Evolutionary conservation across 2,329 filamentous ascomycete genomes (phyloP).

Genomic region (Fusarium robinianum): DNA sequence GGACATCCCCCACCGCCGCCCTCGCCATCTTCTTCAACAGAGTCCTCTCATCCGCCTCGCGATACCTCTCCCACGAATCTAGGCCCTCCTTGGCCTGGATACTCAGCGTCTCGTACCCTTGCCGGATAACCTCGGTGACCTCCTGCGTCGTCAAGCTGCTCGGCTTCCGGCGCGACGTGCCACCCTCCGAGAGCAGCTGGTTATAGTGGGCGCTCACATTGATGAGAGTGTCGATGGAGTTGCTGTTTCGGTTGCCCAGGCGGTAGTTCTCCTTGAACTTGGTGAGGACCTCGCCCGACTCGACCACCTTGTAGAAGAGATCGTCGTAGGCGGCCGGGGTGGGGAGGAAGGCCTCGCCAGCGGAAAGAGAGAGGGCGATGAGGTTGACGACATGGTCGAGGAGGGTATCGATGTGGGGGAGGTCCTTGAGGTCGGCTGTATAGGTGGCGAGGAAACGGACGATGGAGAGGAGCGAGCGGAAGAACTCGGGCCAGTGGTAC

Average conservation of each 20-base stretch:
- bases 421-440: conserved; percentile 71
- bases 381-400: conserved; percentile 80
- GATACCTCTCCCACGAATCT: conserved; percentile 82
- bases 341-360: conserved; percentile 88
- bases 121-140: conserved; percentile 89
- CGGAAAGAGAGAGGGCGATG: conserved; percentile 80
- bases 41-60: conserved; percentile 83
- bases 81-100: conserved; percentile 87
- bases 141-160: conserved; percentile 80
- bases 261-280: conserved; percentile 82
- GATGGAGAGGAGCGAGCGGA: conserved; percentile 84
- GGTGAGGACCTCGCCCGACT: conserved; percentile 79
- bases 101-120: conserved; percentile 92
- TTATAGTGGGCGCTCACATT: conserved; percentile 87
- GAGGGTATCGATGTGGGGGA: conserved; percentile 72
- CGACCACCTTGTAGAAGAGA: conserved; percentile 97
- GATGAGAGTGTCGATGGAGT: conserved; percentile 82
- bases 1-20: conserved; percentile 69
- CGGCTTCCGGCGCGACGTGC: conserved; percentile 48
- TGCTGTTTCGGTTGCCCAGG: conserved; percentile 60
- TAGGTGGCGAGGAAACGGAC: conserved; percentile 92
- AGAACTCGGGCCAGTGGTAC: conserved; percentile 96
- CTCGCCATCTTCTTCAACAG: conserved; percentile 87
- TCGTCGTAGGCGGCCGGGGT: conserved; percentile 90
- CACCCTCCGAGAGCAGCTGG: conserved; percentile 69